Percentiles rank a stretch among this genome's conserved stretches.
phyloP scores from a whole-genome alignment of 345 rosid genomes.

The Populus ilicifolia region DNA sequence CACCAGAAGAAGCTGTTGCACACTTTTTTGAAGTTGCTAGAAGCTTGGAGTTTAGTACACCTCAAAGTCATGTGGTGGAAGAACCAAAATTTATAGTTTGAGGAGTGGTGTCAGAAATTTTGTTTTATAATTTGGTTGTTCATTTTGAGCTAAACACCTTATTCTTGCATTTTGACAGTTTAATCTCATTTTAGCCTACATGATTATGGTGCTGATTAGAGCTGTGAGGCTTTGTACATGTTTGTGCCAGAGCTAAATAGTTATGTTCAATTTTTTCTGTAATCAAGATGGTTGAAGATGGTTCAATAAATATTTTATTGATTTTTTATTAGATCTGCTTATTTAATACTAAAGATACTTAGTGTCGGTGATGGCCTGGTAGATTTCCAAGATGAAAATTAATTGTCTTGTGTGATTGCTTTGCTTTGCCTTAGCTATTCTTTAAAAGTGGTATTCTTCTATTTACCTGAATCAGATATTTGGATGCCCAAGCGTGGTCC shows the following conservation, averaged over 20 bases:
- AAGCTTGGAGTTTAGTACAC: constrained; percentile 52
- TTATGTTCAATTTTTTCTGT: not conserved
- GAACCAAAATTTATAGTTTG: constrained; percentile 53
- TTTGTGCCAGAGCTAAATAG: not conserved
- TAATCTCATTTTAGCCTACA: constrained; percentile 3
- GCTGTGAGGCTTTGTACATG: constrained; percentile 18
- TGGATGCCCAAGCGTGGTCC: no score
- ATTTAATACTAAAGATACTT: not conserved
- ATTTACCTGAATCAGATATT: not conserved
- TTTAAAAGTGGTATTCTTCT: no score
- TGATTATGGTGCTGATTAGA: constrained; percentile 11
- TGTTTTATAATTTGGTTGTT: constrained; percentile 4
- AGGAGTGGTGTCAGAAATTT: constrained; percentile 21
- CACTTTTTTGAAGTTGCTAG: constrained; percentile 83
- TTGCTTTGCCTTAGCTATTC: not conserved
- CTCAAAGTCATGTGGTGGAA: constrained; percentile 40
- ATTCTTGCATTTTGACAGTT: not conserved
- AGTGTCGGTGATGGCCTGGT: not conserved
- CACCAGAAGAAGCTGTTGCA: constrained; percentile 89
- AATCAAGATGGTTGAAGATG: not conserved
- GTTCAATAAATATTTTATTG: not conserved
- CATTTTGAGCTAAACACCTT: not conserved
- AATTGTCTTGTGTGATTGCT: not conserved
- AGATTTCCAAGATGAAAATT: not conserved
- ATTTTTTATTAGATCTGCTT: not conserved